Evolutionary conservation across 139 green algal species (phyloP).

Genomic region (Ostreobium quekettii): DNA sequence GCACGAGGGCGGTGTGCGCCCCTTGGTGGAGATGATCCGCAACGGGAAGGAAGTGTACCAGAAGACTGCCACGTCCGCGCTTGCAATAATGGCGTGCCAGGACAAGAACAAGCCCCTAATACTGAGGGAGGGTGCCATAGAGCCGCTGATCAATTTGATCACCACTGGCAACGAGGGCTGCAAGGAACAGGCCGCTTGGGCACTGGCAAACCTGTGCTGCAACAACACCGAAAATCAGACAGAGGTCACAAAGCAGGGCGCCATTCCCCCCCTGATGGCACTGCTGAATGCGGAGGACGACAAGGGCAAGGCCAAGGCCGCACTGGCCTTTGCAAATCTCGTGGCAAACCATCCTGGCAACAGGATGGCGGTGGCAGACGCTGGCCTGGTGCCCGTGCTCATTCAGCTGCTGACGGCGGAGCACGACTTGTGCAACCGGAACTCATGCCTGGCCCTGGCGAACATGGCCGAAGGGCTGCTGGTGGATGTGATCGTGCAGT

Average conservation of each 20-base stretch:
- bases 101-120: slow-evolving; percentile 14
- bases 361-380: neutral
- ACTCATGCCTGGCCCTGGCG: slow-evolving; percentile 6
- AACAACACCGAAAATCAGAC: neutral
- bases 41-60: slow-evolving; percentile 21
- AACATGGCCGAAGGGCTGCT: slow-evolving; percentile 15
- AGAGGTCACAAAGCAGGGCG: neutral
- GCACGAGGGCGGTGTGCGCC: slow-evolving; percentile 14
- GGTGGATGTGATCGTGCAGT: slow-evolving; percentile 1
- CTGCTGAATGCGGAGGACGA: slow-evolving; percentile 11
- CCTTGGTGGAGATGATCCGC: slow-evolving; percentile 17
- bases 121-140: slow-evolving; percentile 5
- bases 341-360: neutral
- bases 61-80: slow-evolving; percentile 18
- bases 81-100: slow-evolving; percentile 18
- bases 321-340: slow-evolving; percentile 13
- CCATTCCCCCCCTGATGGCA: neutral
- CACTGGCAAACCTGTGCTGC: slow-evolving; percentile 15
- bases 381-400: slow-evolving; percentile 2
- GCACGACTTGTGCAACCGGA: slow-evolving; percentile 19
- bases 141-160: slow-evolving; percentile 2
- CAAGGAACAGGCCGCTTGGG: slow-evolving; percentile 17
- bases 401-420: slow-evolving; percentile 14
- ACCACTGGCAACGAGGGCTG: slow-evolving; percentile 14
- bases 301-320: slow-evolving; percentile 18